Evolutionary conservation across 2,329 filamentous ascomycete species (phyloP), one percentile per base, ranked within the genome.

Genomic region (Fusarium luffae): DNA sequence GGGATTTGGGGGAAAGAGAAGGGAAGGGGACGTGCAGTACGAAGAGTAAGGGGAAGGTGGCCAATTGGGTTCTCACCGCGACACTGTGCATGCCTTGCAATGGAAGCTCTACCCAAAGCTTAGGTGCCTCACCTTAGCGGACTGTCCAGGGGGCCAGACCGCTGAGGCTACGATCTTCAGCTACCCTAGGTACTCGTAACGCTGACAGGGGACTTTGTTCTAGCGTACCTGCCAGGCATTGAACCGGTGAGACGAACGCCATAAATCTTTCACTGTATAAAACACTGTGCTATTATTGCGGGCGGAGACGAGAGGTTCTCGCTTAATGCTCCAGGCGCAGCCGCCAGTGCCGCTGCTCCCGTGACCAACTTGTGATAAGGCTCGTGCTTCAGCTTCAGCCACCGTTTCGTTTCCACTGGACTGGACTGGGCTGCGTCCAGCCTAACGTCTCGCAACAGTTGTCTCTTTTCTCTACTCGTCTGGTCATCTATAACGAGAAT

Each of bases 381-480:
- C 21, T 23, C 21, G 34, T 37, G 14, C 49, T 51, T 43, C 41
- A 43, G 41, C 27, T 51, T 43, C 41, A 43, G 41, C 27, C 46
- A 52, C 46, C 54, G 54, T 51, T 51, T 60, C 54, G 70, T 66
- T 71, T 66, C 67, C 66, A 70, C 47, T 27, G 18, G 32, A 70
- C 47, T 27, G 18, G 32, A 70, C 50, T 27, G 18, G 32, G 30
- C 30, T 34, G 14, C 16, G 34, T 63, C 28, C 16, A n/a, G 11
- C 8, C 8, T 34, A 12, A 23, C 25, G 3, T 28, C 12, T 25
- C 19, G 27, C 28, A 55, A 34, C 19, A 47, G 62, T 59, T 32
- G 42, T 60, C 59, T 68, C 68, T 63, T 68, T 23, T 65, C 64
- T 64, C 66, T 27, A 21, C 30, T 25, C 23, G 16, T 16, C 59